These are phyloP conservation scores for Phytophthora lateralis DNA, from an alignment of 352 stramenopile species.

Conservation along the genomic window DNA sequence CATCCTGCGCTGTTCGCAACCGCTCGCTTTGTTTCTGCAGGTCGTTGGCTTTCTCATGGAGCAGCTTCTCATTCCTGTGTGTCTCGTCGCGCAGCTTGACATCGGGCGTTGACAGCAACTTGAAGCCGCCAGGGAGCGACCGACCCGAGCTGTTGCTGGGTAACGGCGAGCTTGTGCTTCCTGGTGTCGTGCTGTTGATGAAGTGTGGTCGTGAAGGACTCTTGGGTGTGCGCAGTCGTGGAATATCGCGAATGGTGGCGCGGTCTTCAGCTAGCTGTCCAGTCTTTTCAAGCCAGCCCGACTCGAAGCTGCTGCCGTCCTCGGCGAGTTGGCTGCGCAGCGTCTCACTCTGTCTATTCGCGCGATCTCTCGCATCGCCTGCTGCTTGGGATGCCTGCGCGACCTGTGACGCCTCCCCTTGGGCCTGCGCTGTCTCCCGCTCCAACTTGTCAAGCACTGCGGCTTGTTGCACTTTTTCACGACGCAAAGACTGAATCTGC, in stretches of 20 bases:
- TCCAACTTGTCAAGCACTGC: conserved; percentile 81
- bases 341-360: conserved; percentile 79
- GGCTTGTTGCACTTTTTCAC: conserved; percentile 82
- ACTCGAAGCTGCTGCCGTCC: conserved; percentile 86
- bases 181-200: conserved; percentile 30
- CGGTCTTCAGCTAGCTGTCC: conserved; percentile 86
- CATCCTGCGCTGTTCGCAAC: conserved; percentile 76
- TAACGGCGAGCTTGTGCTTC: conserved; percentile 14
- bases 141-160: conserved; percentile 23
- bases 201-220: conserved; percentile 47
- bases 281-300: conserved; percentile 85
- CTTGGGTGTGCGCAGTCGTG: conserved; percentile 67
- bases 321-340: conserved; percentile 77
- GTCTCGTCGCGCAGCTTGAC: conserved; percentile 80
- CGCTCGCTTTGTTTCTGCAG: conserved; percentile 74
- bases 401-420: conserved; percentile 84
- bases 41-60: conserved; percentile 81
- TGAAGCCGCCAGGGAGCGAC: conserved; percentile 44
- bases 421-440: conserved; percentile 84
- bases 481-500: conserved; percentile 77
- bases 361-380: conserved; percentile 83
- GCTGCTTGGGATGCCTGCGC: conserved; percentile 76
- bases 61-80: conserved; percentile 72
- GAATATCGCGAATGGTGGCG: conserved; percentile 76
- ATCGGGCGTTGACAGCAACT: conserved; percentile 65